Evolutionary conservation across 257 asterid genomes (phyloP), one percentile per base, ranked within the genome.

Genomic region (Salvia hispanica): DNA sequence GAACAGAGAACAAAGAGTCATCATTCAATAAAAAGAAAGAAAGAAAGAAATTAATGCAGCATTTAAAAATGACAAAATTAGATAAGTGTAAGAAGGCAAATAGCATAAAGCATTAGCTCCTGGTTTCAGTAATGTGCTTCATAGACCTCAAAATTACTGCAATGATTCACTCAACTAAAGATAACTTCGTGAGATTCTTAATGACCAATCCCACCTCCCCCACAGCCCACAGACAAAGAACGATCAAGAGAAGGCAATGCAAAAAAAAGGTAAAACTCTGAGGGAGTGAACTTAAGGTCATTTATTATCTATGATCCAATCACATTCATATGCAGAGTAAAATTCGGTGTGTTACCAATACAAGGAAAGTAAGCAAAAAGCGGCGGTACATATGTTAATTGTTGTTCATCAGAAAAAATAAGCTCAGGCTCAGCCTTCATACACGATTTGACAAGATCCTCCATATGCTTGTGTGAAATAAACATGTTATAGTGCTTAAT

Each of bases 1-100:
- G 73, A 43, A 73, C 52, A 66, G 54, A 59, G 21, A n/a, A 59
- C 54, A 37, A 57, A 64, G 47, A 59, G 53, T 15, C n/a, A 33
- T 34, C 36, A 71, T 53, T 62, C 64, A 69, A 56, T 59, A 65
- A 66, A 50, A 61, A 66, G 62, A 59, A 66, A 28, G 9, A 18
- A 8, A 47, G 31, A 34, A 71, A 52, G 6, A 55, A 45, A 44
- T 51, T 64, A 51, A 47, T 28, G 13, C 15, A 16, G 21, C 72
- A 47, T 39, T 7, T 42, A 36, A 54, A 34, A 62, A 67, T 25
- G 39, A 34, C 31, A 52, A 28, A 63, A 59, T 9, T 43, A 48
- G 37, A 34, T 11, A 21, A 55, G 48, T n/a, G 60, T 31, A 48
- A 48, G 58, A 64, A 63, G 45, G 52, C 55, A 60, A 60, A 64